Evolutionary conservation across 345 rosid species (phyloP), one percentile per base, ranked within the genome.

Genomic region (Carallia brachiata): DNA sequence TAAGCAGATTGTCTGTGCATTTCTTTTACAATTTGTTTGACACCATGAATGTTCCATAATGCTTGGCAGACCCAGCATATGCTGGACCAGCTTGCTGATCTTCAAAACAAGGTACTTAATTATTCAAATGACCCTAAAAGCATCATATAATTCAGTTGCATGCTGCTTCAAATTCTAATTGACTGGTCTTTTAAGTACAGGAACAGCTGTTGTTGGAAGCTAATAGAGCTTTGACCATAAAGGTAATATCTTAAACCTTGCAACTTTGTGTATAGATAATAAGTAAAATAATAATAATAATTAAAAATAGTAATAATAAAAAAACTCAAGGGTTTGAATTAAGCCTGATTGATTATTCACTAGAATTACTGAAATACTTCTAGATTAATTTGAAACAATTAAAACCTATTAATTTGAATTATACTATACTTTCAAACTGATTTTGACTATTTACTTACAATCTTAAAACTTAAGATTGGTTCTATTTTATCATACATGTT

Each of bases 81-180:
- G 98, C 93, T 95, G 54, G 99, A 95, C 79, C 98, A 92, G 80
- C 94, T 95, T 36, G 66, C 87, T 67, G 98, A 95, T 85, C 96
- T 95, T 71, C 98, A 92, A 78, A 86, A 78, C 70, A 92, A 92
- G 91, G 96, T 89, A 80, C 52, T 19, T 67, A 23, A 23, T 9
- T 40, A 30, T n/a, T 61, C 12, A 56, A 30, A 9, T 13, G 15
- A 27, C 30, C 13, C 17, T 56, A 56, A 27, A 56, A 27, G 32
- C 60, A 56, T 19, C 31, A 56, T 56, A 4, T 27, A 13, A 56
- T 30, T 56, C 60, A 8, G 3, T 27, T 27, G 28, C 16, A 27
- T 27, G 60, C 15, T 56, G 16, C 34, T 65, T 56, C 68, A 3
- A 52, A 39, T 6, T 36, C 75, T 69, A 50, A 76, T 6, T 56